Percentiles rank a stretch among this genome's conserved stretches.
phyloP scores from a whole-genome alignment of 352 stramenopile species.

The Albugo candida region DNA sequence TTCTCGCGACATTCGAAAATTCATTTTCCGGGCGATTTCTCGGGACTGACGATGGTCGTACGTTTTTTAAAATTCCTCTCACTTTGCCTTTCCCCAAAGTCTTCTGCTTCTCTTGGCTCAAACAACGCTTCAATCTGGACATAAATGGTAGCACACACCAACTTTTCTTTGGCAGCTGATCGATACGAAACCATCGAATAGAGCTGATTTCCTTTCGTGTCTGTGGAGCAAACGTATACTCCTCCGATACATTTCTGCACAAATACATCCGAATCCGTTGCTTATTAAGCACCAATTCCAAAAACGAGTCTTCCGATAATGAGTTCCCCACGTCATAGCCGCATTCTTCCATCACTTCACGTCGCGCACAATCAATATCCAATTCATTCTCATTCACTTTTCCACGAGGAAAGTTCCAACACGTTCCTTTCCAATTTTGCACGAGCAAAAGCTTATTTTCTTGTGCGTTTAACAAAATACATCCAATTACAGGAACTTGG shows the following conservation, averaged over 20 bases:
- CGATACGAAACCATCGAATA: slow-evolving; percentile 82
- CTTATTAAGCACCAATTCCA: slow-evolving; percentile 73
- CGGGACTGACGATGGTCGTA: slow-evolving; percentile 53
- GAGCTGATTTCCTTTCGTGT: slow-evolving; percentile 89
- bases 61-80: slow-evolving; percentile 17
- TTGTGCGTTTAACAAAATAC: slow-evolving; percentile 79
- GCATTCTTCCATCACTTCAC: slow-evolving; percentile 86
- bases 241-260: slow-evolving; percentile 72
- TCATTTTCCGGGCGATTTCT: slow-evolving; percentile 31
- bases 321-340: slow-evolving; percentile 71
- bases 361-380: slow-evolving; percentile 69
- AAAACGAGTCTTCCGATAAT: slow-evolving; percentile 61
- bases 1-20: slow-evolving; percentile 7
- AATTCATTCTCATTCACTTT: slow-evolving; percentile 89
- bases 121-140: slow-evolving; percentile 76
- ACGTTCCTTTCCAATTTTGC: slow-evolving; percentile 82
- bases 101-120: slow-evolving; percentile 43
- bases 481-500: slow-evolving; percentile 86
- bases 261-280: slow-evolving; percentile 87
- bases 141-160: slow-evolving; percentile 90
- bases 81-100: slow-evolving; percentile 1
- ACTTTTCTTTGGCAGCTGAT: slow-evolving; percentile 82
- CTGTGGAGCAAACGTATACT: slow-evolving; percentile 85
- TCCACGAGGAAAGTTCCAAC: slow-evolving; percentile 81
- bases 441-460: slow-evolving; percentile 82